A percentile compares a stretch with the other conserved stretches of the same genome.
Conservation (phyloP, 495 filamentous ascomycete species). For the Xylona heveae region DNA sequence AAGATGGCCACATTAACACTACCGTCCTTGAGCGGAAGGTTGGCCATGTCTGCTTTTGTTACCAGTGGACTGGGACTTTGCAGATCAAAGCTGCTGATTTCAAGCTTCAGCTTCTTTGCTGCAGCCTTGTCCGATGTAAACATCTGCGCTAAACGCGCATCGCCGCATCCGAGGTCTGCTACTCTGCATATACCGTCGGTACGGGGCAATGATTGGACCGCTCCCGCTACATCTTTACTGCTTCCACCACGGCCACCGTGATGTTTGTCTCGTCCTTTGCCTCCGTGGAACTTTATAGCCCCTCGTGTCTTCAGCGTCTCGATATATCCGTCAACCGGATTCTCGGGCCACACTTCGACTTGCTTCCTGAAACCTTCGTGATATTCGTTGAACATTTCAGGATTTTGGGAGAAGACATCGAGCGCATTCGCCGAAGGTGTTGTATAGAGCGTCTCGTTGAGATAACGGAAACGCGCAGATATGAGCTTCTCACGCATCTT, state of each 20-base stretch:
- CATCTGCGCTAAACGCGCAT: slow-evolving; percentile 42
- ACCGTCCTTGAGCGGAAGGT: slow-evolving; percentile 49
- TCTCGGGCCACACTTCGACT: slow-evolving; percentile 86
- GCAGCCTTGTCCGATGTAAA: slow-evolving; percentile 25
- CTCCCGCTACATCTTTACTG: slow-evolving; percentile 13
- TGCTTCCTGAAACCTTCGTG: slow-evolving; percentile 88
- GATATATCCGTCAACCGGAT: slow-evolving; percentile 77
- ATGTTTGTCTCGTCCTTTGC: slow-evolving; percentile 12
- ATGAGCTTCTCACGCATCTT: slow-evolving; percentile 85
- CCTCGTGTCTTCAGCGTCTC: slow-evolving; percentile 36
- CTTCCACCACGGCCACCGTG: slow-evolving; percentile 7
- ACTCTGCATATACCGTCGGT: slow-evolving; percentile 46
- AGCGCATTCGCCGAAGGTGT: slow-evolving; percentile 63
- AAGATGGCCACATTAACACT: slow-evolving; percentile 73
- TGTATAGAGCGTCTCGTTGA: slow-evolving; percentile 92
- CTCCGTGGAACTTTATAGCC: slow-evolving; percentile 13
- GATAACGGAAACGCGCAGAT: slow-evolving; percentile 85
- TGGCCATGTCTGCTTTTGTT: slow-evolving; percentile 70
- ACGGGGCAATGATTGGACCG: slow-evolving; percentile 18
- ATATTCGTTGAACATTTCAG: slow-evolving; percentile 84
- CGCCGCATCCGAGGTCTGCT: slow-evolving; percentile 69
- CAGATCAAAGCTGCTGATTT: slow-evolving; percentile 43
- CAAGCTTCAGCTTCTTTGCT: slow-evolving; percentile 43
- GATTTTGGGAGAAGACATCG: slow-evolving; percentile 53
- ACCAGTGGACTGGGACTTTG: slow-evolving; percentile 35